Base-by-base conservation (phyloP, 148 eudicot species). In the Nepenthes gracilis region DNA sequence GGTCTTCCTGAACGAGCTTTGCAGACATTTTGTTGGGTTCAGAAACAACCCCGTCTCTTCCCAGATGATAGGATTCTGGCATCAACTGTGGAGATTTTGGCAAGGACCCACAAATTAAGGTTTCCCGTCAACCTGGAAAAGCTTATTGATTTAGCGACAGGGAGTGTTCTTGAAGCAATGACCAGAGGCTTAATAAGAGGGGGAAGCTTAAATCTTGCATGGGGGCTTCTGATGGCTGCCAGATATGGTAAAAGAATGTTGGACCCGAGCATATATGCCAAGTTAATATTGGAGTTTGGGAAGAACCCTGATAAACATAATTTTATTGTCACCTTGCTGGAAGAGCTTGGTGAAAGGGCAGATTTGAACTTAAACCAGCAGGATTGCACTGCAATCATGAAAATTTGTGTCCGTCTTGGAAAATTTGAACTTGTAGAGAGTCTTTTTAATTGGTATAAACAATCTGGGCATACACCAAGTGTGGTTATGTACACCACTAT, bases 331-430 rank as follows among this genome's bases (percentile, higher is more conserved):
- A 48, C 78, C 51, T 72, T 92, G 35, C 68, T 92, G 68, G 85
- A 82, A 67, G 87, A 92, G 66, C 86, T 92, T n/a, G 81, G 75
- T 35, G 84, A 71, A 67, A 75, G 98, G 66, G 96, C 84, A 56
- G 85, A 71, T 72, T 61, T 92, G 75, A 71, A 85, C 58, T 63
- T 88, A 63, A 76, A 69, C 55, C 87, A 63, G 53, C 88, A 81
- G 72, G 96, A 84, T 51, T 88, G 95, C 66, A 85, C 89, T n/a
- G 76, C 87, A 60, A 66, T 93, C 40, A 88, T 93, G 98, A 88
- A 88, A 74, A 79, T 81, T 43, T 86, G 95, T 67, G 59, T 59
- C 37, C 79, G 70, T 67, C 77, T 93, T 51, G 82, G 83, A 54
- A 84, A 76, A 71, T 93, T 78, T 79, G 95, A 88, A 59, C 62